These are phyloP conservation scores for Acrocalymma vagum DNA, from an alignment of 2,329 filamentous ascomycete species.

Conservation along the genomic window DNA sequence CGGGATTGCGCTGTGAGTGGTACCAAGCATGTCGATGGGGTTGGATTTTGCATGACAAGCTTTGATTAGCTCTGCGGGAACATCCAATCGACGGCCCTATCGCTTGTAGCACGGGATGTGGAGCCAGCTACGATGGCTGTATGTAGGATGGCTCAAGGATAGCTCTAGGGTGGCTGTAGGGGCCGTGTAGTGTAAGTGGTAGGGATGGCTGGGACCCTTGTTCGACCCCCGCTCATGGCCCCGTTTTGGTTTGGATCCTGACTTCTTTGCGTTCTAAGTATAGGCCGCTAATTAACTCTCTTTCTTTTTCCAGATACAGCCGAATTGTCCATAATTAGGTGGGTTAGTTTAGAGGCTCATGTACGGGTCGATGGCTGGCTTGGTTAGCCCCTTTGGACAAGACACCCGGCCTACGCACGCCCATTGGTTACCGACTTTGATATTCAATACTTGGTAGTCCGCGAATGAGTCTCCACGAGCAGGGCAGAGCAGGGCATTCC, in stretches of 20 bases:
- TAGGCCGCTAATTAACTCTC: conserved; percentile 43
- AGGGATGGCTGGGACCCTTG: too few relatives aligned
- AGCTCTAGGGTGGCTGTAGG: too few relatives aligned
- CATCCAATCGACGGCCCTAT: conserved; percentile 37
- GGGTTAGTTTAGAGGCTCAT: conserved; percentile 9
- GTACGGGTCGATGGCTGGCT: conserved; percentile 27
- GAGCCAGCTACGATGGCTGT: conserved; percentile 24
- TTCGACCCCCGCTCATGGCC: not conserved
- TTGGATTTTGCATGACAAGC: conserved; percentile 47
- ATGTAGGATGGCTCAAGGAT: conserved; percentile 33
- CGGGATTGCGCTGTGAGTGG: conserved; percentile 38
- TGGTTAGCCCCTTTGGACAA: conserved; percentile 22
- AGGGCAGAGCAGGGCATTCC: conserved; percentile 37
- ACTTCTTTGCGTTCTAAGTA: too few relatives aligned
- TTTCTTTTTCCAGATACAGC: not conserved
- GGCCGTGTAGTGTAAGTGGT: too few relatives aligned
- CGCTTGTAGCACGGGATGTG: conserved; percentile 26
- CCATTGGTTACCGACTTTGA: conserved; percentile 44
- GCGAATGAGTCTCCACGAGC: conserved; percentile 43
- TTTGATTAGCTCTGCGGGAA: conserved; percentile 32
- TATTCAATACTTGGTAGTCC: conserved; percentile 46
- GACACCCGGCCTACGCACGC: conserved; percentile 14
- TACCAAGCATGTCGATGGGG: conserved; percentile 34
- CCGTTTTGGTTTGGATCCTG: too few relatives aligned
- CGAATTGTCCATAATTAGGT: conserved; percentile 45